Evolutionary conservation across 2,329 filamentous ascomycete genomes (phyloP), one percentile per base, ranked within the genome.

Genomic region (Rhexocercosporidium sp.): DNA sequence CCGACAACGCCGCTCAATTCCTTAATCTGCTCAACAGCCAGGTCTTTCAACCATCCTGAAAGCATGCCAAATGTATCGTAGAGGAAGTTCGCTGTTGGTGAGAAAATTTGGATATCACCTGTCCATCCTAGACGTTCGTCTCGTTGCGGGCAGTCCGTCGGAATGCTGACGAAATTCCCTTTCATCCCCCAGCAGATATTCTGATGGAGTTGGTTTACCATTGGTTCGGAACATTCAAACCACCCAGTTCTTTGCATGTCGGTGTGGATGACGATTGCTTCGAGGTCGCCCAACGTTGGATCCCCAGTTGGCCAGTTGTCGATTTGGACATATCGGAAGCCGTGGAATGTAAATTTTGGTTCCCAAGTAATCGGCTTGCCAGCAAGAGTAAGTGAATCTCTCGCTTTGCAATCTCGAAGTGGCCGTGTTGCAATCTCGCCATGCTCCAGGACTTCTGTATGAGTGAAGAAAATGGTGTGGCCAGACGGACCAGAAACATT

Each of bases 111-210:
- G 14, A 81, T 79, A 69, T 83, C 81, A 1, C 82, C 82, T 3
- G 81, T 83, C 83, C 82, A 84, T 0, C 83, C 82, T 0, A 84
- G 68, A 1, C 82, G 76, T 69, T 84, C 82, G 63, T 85, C 82
- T 14, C 82, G 75, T 64, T 84, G 82, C 0, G 82, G 82, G 70
- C 82, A 84, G 69, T 85, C 82, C 0, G 82, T 84, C 1, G 81
- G 81, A 6, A 83, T 75, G 8, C 76, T 77, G 1, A 84, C 65
- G 65, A 84, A 84, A 62, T 84, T 84, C 1, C 82, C 81, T 39
- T 78, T 76, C 80, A 84, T 83, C 18, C 78, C 78, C 82, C 82
- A 84, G 25, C 77, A 69, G 4, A 81, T 78, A 61, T 85, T 85
- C 16, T 80, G 57, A 64, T 85, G 81, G 1, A 85, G 77, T 37